Base-by-base conservation (phyloP, 2,329 filamentous ascomycete species). In the Trichoderma sp. region DNA sequence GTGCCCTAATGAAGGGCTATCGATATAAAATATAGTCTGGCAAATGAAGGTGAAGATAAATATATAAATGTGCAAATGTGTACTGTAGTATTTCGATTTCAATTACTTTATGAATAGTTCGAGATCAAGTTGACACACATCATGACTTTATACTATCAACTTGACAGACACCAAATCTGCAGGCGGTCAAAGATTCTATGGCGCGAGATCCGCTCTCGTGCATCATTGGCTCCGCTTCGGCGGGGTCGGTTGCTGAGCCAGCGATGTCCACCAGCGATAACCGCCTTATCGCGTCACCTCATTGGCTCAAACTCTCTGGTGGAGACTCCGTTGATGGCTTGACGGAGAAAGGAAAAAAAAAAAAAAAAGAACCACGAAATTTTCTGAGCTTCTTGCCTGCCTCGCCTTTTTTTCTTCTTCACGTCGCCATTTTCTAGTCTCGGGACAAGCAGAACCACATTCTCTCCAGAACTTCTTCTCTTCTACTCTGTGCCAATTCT, bases 211-310 rank as follows among this genome's bases (percentile, higher is more conserved):
- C 64, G 39, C 64, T 2, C 5, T 2, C 12, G 9, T 27, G 54
- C 75, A 76, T 2, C 81, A 84, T 72, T 71, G 77, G 58, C 15
- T 86, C 69, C 71, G 66, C 56, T 34, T 61, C 58, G 71, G 72
- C 70, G 73, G 72, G 70, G 69, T 71, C 56, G 70, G 52, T 78
- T 78, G 75, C 76, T 75, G 72, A 75, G 77, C 77, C 77, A 78
- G 75, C 75, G 69, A 70, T 68, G 25, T 68, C 69, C 63, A 71
- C 68, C 29, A 57, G 15, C 68, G 76, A 78, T 78, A 76, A 75
- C 65, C 0, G 0, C 15, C 70, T 76, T 79, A 79, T 79, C 78
- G 72, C 59, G 0, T 0, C 0, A 1, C n/a, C 0, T 50, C n/a
- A 79, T 76, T 79, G 75, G 78, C 10, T 48, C 1, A 25, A 10